phyloP scores from a whole-genome alignment of 176 grass and related monocot species.

The Otatea glauca region DNA sequence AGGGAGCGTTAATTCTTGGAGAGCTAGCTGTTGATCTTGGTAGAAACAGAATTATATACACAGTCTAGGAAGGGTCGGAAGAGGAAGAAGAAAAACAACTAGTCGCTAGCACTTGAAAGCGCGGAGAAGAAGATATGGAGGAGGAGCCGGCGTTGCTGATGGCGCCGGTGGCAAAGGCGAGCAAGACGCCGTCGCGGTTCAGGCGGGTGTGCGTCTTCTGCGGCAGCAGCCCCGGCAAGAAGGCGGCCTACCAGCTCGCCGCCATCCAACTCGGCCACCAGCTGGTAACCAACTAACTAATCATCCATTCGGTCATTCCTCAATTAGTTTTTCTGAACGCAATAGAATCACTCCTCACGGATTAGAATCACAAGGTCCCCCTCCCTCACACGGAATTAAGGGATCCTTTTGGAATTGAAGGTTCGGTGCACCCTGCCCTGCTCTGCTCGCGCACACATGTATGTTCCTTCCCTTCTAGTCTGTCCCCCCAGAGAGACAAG shows the following conservation, averaged over 20 bases:
- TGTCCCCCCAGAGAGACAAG: no score
- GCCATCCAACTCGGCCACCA: conserved; percentile 61
- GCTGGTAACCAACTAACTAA: conserved; percentile 1
- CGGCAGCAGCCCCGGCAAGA: conserved; percentile 61
- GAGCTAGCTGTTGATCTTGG: background rate
- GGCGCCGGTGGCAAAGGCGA: background rate
- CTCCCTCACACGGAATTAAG: background rate
- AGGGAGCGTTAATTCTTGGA: background rate
- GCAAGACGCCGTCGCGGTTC: conserved; percentile 43
- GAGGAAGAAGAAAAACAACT: no score
- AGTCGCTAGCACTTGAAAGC: background rate
- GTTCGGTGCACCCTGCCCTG: no score
- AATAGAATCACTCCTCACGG: no score
- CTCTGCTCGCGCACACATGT: no score
- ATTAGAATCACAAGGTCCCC: background rate
- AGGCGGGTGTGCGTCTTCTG: conserved; percentile 57
- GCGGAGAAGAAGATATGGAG: background rate
- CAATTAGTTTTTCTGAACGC: no score
- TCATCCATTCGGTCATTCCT: no score
- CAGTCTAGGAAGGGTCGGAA: no score
- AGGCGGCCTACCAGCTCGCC: conserved; percentile 46
- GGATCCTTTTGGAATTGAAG: background rate
- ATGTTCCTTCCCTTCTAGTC: background rate
- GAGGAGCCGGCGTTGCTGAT: background rate
- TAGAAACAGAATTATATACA: no score